A percentile compares a stretch with the other conserved stretches of the same genome.
Evolutionary conservation across 495 filamentous ascomycete species (phyloP).

Genomic region (Penicillium crystallinum): DNA sequence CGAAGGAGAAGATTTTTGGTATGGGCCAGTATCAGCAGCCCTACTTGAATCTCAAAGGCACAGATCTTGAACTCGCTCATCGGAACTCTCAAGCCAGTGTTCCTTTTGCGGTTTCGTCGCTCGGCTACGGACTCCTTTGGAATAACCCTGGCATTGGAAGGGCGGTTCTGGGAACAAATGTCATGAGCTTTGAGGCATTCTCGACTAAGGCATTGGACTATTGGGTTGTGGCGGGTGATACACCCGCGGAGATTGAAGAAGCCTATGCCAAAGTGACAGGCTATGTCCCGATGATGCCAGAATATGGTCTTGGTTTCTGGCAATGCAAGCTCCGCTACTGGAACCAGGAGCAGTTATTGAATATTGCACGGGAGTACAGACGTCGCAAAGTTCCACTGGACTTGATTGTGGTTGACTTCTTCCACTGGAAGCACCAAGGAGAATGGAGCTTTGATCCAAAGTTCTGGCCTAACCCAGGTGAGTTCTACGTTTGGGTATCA

Average conservation of each 20-base stretch:
- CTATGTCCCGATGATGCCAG: conserved; percentile 56
- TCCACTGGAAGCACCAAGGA: conserved; percentile 57
- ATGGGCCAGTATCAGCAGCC: conserved; percentile 62
- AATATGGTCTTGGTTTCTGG: conserved; percentile 59
- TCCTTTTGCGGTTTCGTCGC: conserved; percentile 49
- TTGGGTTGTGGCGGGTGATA: conserved; percentile 54
- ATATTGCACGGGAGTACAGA: conserved; percentile 50
- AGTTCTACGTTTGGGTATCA: conserved; percentile 2
- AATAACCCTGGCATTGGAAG: conserved; percentile 54
- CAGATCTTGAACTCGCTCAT: conserved; percentile 55
- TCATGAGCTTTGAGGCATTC: conserved; percentile 54
- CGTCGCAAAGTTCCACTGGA: conserved; percentile 47
- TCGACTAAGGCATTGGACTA: conserved; percentile 51
- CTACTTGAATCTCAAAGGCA: conserved; percentile 50
- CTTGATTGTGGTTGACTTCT: conserved; percentile 56
- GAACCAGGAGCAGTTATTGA: conserved; percentile 53
- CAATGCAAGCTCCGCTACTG: conserved; percentile 57
- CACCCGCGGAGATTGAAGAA: conserved; percentile 47
- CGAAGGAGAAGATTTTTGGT: conserved; percentile 52
- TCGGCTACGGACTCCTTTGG: conserved; percentile 56
- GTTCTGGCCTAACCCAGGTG: conserved; percentile 53
- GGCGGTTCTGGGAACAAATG: conserved; percentile 51
- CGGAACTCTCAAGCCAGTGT: conserved; percentile 57
- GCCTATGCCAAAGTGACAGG: conserved; percentile 48
- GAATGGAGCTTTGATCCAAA: conserved; percentile 54